Conservation (phyloP, 1,284 basidiomycete genomes). For the Papiliotrema terrestris region DNA sequence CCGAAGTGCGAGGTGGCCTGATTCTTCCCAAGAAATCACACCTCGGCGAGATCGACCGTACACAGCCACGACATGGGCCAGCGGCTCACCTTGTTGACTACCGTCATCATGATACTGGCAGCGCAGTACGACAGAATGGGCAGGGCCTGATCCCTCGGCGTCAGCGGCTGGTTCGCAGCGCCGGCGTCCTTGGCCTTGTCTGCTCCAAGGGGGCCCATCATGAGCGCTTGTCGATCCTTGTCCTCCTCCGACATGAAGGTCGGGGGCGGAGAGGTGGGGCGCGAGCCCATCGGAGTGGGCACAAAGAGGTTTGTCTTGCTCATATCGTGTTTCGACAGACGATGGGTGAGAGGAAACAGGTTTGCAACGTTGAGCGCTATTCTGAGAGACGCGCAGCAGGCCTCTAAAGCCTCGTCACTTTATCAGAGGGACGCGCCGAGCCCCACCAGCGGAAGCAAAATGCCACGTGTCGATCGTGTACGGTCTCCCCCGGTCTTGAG, state of each 20-base stretch:
- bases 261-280: conserved; percentile 32
- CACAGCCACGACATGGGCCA: no score
- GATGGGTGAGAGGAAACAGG: no score
- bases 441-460: no score
- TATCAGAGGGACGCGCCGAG: no score
- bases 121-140: conserved; percentile 87
- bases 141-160: conserved; percentile 17
- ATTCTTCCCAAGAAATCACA: no score
- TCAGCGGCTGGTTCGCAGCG: not conserved
- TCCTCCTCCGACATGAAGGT: conserved; percentile 18
- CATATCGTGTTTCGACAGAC: conserved; percentile 12
- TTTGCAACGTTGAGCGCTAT: no score
- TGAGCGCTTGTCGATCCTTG: conserved; percentile 23
- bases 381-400: no score
- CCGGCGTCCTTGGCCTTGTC: conserved; percentile 3
- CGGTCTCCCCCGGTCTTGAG: no score
- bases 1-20: not conserved
- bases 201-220: conserved; percentile 27
- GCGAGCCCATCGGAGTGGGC: conserved; percentile 34
- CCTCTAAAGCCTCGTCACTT: no score
- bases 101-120: conserved; percentile 95
- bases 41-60: no score
- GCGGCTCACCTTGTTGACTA: conserved; percentile 91
- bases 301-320: conserved; percentile 38
- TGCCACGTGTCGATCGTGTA: no score